Evolutionary conservation across 2,329 filamentous ascomycete genomes (phyloP).

Genomic region (Ilyonectria mors-panacis): DNA sequence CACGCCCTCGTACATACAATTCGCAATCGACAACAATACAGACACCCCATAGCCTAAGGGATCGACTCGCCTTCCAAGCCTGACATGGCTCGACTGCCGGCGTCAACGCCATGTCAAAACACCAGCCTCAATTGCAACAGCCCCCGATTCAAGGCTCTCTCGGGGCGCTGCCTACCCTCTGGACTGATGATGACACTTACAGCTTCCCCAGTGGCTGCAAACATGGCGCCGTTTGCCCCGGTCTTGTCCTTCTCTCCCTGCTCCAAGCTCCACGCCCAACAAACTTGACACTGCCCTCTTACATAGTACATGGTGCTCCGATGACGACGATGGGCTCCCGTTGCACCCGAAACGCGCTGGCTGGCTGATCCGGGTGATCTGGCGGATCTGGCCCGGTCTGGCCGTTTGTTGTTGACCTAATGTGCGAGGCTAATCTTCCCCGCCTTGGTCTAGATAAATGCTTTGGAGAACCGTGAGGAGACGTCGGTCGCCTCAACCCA

Average conservation of each 20-base stretch:
- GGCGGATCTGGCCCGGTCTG: neutral
- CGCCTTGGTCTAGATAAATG: conserved; percentile 16
- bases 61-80: neutral
- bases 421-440: conserved; percentile 18
- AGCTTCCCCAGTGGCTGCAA: conserved; percentile 26
- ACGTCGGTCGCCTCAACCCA: conserved; percentile 1
- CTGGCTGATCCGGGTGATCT: conserved; percentile 1
- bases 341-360: conserved; percentile 23
- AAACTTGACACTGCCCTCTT: conserved; percentile 29
- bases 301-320: conserved; percentile 3
- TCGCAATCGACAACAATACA: neutral
- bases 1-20: neutral
- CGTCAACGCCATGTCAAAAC: neutral
- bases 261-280: conserved; percentile 29
- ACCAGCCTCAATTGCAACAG: conserved; percentile 2
- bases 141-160: neutral
- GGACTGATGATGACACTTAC: conserved; percentile 31
- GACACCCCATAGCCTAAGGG: neutral
- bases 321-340: conserved; percentile 21
- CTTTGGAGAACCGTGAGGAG: neutral
- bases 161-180: conserved; percentile 4
- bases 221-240: conserved; percentile 11
- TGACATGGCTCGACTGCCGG: neutral
- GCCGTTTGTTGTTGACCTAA: conserved; percentile 11
- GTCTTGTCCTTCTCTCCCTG: conserved; percentile 18